Conservation (phyloP, 495 filamentous ascomycete species). For the Aspergillus asperescens region DNA sequence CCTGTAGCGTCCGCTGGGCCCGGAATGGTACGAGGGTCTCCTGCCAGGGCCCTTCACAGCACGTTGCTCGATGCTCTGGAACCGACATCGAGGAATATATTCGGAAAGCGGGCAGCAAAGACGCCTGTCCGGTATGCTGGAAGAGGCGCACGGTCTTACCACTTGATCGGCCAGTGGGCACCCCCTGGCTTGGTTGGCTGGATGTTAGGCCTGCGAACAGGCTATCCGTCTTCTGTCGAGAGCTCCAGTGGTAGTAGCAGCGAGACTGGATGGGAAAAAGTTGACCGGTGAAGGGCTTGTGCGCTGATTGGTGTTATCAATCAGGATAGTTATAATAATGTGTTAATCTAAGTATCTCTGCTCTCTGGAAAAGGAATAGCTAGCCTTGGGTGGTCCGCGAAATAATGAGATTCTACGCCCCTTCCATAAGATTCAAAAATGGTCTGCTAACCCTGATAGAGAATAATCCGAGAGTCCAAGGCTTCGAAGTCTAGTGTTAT, state of each 20-base stretch:
- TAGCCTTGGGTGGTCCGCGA: background rate
- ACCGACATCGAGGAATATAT: conserved; percentile 30
- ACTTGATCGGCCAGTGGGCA: conserved; percentile 79
- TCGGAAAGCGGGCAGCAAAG: conserved; percentile 37
- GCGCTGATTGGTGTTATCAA: background rate
- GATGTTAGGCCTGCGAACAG: conserved; percentile 76
- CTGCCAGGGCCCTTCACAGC: conserved; percentile 69
- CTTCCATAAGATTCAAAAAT: background rate
- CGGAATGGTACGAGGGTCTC: conserved; percentile 54
- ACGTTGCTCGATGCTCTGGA: conserved; percentile 84
- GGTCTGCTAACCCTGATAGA: background rate
- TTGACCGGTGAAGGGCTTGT: conserved; percentile 10
- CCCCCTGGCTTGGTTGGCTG: conserved; percentile 72
- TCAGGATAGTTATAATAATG: background rate
- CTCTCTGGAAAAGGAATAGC: conserved; percentile 7
- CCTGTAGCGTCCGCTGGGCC: conserved; percentile 40
- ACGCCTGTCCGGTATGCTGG: conserved; percentile 65
- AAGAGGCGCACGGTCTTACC: conserved; percentile 73
- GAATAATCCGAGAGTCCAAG: too few relatives aligned
- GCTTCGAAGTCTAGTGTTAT: too few relatives aligned
- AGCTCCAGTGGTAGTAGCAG: conserved; percentile 33
- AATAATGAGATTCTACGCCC: background rate
- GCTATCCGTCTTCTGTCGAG: conserved; percentile 13
- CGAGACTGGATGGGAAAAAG: conserved; percentile 38
- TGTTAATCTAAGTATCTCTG: conserved; percentile 5